Base-by-base conservation (phyloP, 192 early-diverging fungal genomes). In the Pilobolus umbonatus region DNA sequence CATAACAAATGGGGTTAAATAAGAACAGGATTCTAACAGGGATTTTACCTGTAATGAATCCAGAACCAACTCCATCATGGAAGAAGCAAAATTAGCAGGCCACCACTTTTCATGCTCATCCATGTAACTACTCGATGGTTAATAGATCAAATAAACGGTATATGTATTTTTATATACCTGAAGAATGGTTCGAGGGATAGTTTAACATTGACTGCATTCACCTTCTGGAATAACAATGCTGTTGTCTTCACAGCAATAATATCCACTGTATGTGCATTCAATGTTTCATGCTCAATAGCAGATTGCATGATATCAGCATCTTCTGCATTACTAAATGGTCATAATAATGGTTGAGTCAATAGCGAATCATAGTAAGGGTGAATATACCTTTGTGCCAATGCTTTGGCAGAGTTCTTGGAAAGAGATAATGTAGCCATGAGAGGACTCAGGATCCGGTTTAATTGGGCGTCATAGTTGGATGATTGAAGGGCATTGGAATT, bases 401-500 rank as follows among this genome's bases (percentile, higher is more conserved):
- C 47, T 15, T 52, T 38, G 32, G 47, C 47, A 19, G 56, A 42
- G 9, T 38, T 32, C 29, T 32, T 34, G n/a, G 64, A 53, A 14
- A 14, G 31, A 5, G 44, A 57, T 24, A 65, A 44, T 14, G 55
- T 40, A 11, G 31, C 26, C 1, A 58, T 15, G 5, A 87, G 69
- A 15, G 88, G 76, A n/a, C 74, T 74, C 17, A 86, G 51, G n/a
- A 88, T 82, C 49, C 71, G 61, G 19, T 78, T 67, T 28, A 88
- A 69, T 50, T 85, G 85, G 21, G 72, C 62, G 48, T 80, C 75
- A 61, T 67, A 66, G 39, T 87, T 79, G 1, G 75, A 60, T 5
- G 82, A 76, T 45, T 85, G 72, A 15, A 87, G 75, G 1, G 84
- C 85, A n/a, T 61, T 67, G 31, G 83, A 83, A 22, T 81, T 80